These are phyloP conservation scores for Talaromyces thailandensis DNA, from an alignment of 495 filamentous ascomycete species.

Conservation along the genomic window DNA sequence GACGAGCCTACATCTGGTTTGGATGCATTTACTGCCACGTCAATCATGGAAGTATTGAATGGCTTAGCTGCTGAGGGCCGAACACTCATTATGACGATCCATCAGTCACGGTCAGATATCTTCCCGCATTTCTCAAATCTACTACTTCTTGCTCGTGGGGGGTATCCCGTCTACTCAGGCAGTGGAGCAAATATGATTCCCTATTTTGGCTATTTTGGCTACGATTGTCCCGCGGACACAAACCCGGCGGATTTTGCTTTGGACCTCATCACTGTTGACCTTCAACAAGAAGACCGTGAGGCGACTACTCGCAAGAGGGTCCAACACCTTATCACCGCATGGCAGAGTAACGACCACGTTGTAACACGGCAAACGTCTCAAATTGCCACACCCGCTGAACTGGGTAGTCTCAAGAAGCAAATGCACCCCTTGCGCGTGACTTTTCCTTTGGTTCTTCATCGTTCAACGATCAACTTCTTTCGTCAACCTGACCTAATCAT, in stretches of 20 bases:
- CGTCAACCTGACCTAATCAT: conserved; percentile 55
- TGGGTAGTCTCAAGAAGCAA: conserved; percentile 53
- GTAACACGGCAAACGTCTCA: conserved; percentile 19
- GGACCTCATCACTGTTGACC: conserved; percentile 65
- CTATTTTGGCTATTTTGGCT: conserved; percentile 51
- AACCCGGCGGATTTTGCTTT: conserved; percentile 72
- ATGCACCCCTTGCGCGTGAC: conserved; percentile 52
- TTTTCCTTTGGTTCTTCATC: conserved; percentile 54
- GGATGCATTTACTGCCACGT: conserved; percentile 67
- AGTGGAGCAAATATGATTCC: conserved; percentile 53
- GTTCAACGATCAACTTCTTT: conserved; percentile 56
- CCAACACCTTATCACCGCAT: conserved; percentile 40
- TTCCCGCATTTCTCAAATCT: conserved; percentile 62
- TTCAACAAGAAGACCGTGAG: conserved; percentile 53
- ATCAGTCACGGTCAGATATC: conserved; percentile 65
- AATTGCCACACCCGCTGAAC: conserved; percentile 58
- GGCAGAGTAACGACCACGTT: conserved; percentile 18
- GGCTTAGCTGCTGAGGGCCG: conserved; percentile 63
- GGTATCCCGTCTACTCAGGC: conserved; percentile 57
- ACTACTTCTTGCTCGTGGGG: conserved; percentile 60
- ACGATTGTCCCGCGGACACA: conserved; percentile 53
- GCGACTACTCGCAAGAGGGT: conserved; percentile 50
- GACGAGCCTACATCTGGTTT: conserved; percentile 71
- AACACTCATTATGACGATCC: conserved; percentile 64
- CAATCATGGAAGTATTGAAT: conserved; percentile 62